Percentiles rank a stretch among this genome's conserved stretches.
phyloP scores from a whole-genome alignment of 139 green algal genomes.

The Zygnema cylindricum region DNA sequence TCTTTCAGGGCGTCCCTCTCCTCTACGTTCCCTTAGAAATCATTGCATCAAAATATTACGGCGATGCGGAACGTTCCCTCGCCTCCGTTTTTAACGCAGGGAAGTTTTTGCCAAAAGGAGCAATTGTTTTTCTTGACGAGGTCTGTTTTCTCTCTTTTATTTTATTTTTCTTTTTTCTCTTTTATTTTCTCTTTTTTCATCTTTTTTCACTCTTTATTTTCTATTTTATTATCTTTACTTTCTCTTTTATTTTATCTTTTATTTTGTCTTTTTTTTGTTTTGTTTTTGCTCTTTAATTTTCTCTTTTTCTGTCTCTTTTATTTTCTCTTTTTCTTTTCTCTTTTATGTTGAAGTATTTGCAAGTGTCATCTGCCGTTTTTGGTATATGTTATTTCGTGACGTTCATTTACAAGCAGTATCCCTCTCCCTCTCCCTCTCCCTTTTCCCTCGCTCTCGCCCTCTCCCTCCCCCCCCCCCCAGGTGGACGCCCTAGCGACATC shows the following conservation, averaged over 20 bases:
- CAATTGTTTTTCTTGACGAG: conserved; percentile 89
- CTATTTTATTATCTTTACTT: no score
- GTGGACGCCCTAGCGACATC: conserved; percentile 68
- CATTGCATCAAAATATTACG: conserved; percentile 84
- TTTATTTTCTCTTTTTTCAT: no score
- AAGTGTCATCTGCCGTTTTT: neutral
- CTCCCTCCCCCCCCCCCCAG: conserved; percentile 18
- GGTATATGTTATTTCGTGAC: neutral
- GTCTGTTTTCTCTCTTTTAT: no score
- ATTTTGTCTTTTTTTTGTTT: neutral
- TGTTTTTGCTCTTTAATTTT: neutral
- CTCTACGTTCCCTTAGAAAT: conserved; percentile 93
- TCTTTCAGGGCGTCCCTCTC: conserved; percentile 64
- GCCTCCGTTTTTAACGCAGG: conserved; percentile 70
- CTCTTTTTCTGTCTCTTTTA: neutral
- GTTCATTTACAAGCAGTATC: neutral
- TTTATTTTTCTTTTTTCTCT: no score
- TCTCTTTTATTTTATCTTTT: neutral
- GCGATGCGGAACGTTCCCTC: conserved; percentile 77
- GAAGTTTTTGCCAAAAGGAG: conserved; percentile 61
- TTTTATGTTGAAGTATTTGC: neutral
- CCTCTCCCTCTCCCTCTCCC: conserved; percentile 4
- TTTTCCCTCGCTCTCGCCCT: neutral
- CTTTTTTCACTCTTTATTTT: no score
- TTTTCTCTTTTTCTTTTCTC: neutral